Evolutionary conservation across 73 alveolate genomes (phyloP).

Genomic region (Paramecium caudatum): DNA sequence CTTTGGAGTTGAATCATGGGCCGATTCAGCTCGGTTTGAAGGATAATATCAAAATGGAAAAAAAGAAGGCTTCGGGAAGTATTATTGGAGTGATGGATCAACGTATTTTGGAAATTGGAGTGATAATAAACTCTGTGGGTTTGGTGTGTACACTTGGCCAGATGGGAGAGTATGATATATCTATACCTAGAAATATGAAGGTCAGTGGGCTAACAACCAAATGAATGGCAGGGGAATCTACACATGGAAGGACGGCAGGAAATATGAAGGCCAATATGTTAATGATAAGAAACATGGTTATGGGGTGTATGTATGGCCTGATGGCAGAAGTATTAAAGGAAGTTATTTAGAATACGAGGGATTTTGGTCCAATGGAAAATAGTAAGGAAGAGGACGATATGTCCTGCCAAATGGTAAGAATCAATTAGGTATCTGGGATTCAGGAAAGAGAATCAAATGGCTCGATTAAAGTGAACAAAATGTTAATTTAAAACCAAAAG

Average conservation of each 20-base stretch:
- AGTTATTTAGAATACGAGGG: conserved; percentile 72
- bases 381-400: conserved; percentile 71
- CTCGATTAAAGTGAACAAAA: conserved; percentile 20
- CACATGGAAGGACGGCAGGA: conserved; percentile 83
- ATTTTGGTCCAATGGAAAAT: conserved; percentile 73
- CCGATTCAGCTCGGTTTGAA: conserved; percentile 81
- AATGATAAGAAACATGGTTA: conserved; percentile 85
- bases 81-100: conserved; percentile 82
- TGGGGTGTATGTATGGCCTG: conserved; percentile 89
- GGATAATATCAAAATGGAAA: conserved; percentile 83
- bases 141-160: conserved; percentile 86
- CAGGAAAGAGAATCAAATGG: conserved; percentile 76
- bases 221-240: conserved; percentile 86
- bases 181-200: conserved; percentile 64
- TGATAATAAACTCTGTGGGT: conserved; percentile 82
- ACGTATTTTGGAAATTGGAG: conserved; percentile 84
- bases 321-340: conserved; percentile 78
- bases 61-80: conserved; percentile 86
- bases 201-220: conserved; percentile 68
- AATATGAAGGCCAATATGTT: conserved; percentile 83
- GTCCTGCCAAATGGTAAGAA: conserved; percentile 53
- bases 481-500: conserved; percentile 22
- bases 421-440: conserved; percentile 71
- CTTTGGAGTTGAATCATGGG: conserved; percentile 82
- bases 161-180: conserved; percentile 67